Evolutionary conservation across 2,329 filamentous ascomycete species (phyloP), one percentile per base, ranked within the genome.

Genomic region (Thielaviopsis populi): DNA sequence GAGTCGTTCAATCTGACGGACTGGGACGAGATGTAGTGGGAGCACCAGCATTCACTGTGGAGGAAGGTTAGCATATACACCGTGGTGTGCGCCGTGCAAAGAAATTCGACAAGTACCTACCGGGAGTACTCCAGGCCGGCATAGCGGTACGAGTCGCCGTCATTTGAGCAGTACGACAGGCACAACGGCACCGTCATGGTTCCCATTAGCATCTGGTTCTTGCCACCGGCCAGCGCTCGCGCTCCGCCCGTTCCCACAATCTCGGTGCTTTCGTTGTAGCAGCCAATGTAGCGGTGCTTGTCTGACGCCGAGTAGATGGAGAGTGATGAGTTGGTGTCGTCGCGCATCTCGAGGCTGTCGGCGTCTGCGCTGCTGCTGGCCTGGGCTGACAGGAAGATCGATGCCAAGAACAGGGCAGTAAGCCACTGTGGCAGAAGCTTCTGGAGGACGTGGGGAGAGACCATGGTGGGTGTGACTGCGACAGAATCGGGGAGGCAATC

Each of bases 1-100:
- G 67, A 68, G 24, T 83, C 80, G 37, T 74, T 68, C 10, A 83
- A 70, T 66, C 76, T 75, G 10, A 69, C 70, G 17, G 79, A 76
- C 27, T 82, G 74, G 8, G 72, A 70, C 8, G 76, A 76, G n/a
- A 85, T 69, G 58, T 73, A 73, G 19, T 77, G 73, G 24, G 79
- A 75, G 71, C 83, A 85, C 77, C 80, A 85, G 75, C 82, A 85
- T 73, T 84, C 81, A 63, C 80, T 81, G 41, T 41, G 61, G 37
- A 13, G 48, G 11, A 15, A 30, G 17, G 22, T 56, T 27, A 46
- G 46, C 17, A 33, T 33, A 27, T 48, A 42, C 8, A n/a, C 30
- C 33, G 13, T 22, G 8, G 8, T 27, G 56, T 19, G n/a, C 40
- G 15, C 22, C 15, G 27, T 8, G 37, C 33, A 67, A 46, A 41